phyloP scores from a whole-genome alignment of 2,329 filamentous ascomycete genomes.

The Talaromyces sp. region DNA sequence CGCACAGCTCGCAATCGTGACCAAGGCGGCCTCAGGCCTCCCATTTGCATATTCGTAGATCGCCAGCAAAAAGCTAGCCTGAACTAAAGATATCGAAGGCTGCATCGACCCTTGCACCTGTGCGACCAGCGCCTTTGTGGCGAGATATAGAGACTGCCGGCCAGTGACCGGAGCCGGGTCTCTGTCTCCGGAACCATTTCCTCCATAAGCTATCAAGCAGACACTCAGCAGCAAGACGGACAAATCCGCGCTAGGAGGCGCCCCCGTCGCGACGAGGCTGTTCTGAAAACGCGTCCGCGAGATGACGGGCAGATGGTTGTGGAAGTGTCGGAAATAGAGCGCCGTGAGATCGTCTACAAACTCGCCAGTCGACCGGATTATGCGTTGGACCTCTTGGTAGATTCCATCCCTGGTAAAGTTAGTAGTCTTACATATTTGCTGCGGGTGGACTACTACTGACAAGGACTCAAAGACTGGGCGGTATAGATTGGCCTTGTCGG shows the following conservation, averaged over 20 bases:
- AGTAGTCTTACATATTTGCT: not conserved
- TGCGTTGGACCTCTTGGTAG: not conserved
- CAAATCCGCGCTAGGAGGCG: not conserved
- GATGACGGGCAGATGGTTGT: not conserved
- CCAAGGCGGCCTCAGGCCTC: not conserved
- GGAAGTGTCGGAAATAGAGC: slow-evolving; percentile 1
- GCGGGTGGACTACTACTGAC: not conserved
- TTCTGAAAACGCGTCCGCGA: not conserved
- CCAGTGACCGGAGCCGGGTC: not conserved
- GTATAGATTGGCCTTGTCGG: not conserved
- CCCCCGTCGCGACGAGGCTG: not conserved
- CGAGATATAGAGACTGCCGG: not conserved
- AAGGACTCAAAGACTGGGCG: not conserved
- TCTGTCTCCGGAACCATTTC: not conserved
- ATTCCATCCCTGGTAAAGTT: not conserved
- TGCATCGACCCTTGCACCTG: not conserved
- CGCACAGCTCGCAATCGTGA: not conserved
- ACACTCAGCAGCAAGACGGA: not conserved
- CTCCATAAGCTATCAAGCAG: not conserved
- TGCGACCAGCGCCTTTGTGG: not conserved
- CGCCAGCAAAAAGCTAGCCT: not conserved
- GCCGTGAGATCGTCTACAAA: not conserved
- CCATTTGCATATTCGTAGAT: not conserved
- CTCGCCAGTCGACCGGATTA: not conserved
- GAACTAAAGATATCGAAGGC: not conserved